Evolutionary conservation across 495 filamentous ascomycete genomes (phyloP).

Genomic region (Penicillium roqueforti): DNA sequence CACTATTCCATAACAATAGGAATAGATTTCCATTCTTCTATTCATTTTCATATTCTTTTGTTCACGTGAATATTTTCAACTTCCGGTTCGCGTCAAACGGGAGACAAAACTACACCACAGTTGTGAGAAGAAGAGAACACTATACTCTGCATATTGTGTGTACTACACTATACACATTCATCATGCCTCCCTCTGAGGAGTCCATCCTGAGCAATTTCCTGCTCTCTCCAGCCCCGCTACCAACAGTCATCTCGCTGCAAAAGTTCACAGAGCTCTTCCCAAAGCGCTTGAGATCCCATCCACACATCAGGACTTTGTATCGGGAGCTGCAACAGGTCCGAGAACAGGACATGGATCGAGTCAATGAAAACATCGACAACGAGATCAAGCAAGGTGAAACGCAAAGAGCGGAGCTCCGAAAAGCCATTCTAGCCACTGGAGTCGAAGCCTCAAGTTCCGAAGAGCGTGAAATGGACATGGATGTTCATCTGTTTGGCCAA

Average conservation of each 20-base stretch:
- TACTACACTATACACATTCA: slow-evolving; percentile 1
- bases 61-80: not conserved
- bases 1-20: no score
- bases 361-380: slow-evolving; percentile 61
- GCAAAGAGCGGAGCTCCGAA: slow-evolving; percentile 58
- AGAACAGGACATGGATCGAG: slow-evolving; percentile 60
- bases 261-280: slow-evolving; percentile 79
- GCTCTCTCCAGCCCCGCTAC: slow-evolving; percentile 67
- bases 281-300: slow-evolving; percentile 59
- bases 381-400: slow-evolving; percentile 62
- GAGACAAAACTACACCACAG: not conserved
- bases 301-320: slow-evolving; percentile 72
- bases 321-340: slow-evolving; percentile 71
- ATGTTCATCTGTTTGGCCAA: slow-evolving; percentile 67
- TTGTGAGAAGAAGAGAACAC: not conserved
- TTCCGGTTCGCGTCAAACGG: not conserved
- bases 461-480: slow-evolving; percentile 64
- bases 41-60: not conserved
- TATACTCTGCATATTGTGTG: not conserved
- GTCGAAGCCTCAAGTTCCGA: slow-evolving; percentile 49
- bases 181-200: slow-evolving; percentile 67
- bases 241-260: slow-evolving; percentile 64
- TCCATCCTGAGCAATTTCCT: slow-evolving; percentile 74
- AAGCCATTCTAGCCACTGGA: slow-evolving; percentile 49
- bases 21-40: not conserved